Evolutionary conservation across 257 asterid species (phyloP).

Genomic region (Nicotiana noctiflora): DNA sequence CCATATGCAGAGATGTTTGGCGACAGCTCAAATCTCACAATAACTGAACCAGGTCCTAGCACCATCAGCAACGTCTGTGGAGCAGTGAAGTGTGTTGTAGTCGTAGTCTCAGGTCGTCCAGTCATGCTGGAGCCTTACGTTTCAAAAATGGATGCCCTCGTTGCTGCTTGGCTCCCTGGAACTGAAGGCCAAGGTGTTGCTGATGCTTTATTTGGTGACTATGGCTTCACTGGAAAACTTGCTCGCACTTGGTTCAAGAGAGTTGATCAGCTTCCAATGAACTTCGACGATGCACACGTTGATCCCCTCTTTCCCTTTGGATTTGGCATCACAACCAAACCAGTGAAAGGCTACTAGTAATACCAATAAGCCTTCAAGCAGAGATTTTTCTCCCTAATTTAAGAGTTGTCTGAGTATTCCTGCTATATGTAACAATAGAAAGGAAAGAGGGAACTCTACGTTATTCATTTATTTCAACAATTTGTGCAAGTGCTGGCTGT

Average conservation of each 20-base stretch:
- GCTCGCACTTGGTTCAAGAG: conserved; percentile 77
- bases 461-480: background rate
- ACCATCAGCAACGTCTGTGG: conserved; percentile 53
- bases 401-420: background rate
- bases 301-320: conserved; percentile 75
- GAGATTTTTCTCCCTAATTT: background rate
- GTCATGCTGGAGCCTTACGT: conserved; percentile 60
- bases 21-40: conserved; percentile 52
- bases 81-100: conserved; percentile 49
- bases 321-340: conserved; percentile 48
- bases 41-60: conserved; percentile 54
- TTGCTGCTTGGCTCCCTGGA: conserved; percentile 93
- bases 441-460: too few relatives aligned
- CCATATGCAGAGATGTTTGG: conserved; percentile 67
- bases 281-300: conserved; percentile 62
- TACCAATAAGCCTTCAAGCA: background rate
- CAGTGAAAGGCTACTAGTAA: conserved; percentile 17
- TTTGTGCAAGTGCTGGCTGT: background rate
- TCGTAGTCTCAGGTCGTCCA: conserved; percentile 76
- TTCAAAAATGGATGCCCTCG: conserved; percentile 47
- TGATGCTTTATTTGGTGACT: conserved; percentile 58
- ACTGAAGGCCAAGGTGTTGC: conserved; percentile 78
- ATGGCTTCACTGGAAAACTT: conserved; percentile 73
- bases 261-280: conserved; percentile 77
- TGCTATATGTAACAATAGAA: background rate